Base-by-base conservation (phyloP, 768 basidiomycete species). In the Auricularia cornea region DNA sequence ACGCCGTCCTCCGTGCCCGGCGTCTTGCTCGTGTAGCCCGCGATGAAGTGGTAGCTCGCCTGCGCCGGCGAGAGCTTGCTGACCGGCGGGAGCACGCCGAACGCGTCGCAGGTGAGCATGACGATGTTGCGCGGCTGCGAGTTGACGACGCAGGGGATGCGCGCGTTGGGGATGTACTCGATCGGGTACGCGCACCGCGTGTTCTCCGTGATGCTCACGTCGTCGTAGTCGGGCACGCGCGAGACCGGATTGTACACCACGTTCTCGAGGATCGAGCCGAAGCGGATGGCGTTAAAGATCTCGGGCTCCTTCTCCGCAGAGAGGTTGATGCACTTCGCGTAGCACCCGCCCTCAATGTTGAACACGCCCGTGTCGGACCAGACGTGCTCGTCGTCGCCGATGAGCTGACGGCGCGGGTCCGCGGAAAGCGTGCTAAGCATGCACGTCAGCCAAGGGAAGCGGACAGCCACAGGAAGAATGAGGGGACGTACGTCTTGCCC, bases 271-370 rank as follows among this genome's bases (percentile, higher is more conserved):
- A 99, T 97, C 68, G 90, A 87, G 60, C 97, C 97, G 75, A 89
- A 99, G 66, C 85, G 83, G 78, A 99, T 96, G 63, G 97, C 97
- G 71, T 86, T 88, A 83, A 78, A 96, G 72, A 99, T 99, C 74
- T 98, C 97, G 61, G 97, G 97, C 72, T 99, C 97, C 81, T 98
- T 98, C 78, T 97, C 92, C 28, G 87, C 85, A 48, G 94, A 94
- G 65, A 99, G 86, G 81, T 97, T 97, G 80, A 98, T 90, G 75
- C 86, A 89, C 79, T 99, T 98, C 76, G 97, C 97, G 74, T 98
- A 99, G 77, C 97, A 99, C 59, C 97, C 97, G 66, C 97, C 97
- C 72, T 99, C 97, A 71, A 99, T 99, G 83, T 98, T 98, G 87
- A 99, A 99, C 65, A 99, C 96, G 72, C 97, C 97, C 20, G 82